A percentile compares a stretch with the other conserved stretches of the same genome.
These are phyloP conservation scores for Cordyceps tenuipes DNA, from an alignment of 2,329 filamentous ascomycete species.

Conservation along the genomic window DNA sequence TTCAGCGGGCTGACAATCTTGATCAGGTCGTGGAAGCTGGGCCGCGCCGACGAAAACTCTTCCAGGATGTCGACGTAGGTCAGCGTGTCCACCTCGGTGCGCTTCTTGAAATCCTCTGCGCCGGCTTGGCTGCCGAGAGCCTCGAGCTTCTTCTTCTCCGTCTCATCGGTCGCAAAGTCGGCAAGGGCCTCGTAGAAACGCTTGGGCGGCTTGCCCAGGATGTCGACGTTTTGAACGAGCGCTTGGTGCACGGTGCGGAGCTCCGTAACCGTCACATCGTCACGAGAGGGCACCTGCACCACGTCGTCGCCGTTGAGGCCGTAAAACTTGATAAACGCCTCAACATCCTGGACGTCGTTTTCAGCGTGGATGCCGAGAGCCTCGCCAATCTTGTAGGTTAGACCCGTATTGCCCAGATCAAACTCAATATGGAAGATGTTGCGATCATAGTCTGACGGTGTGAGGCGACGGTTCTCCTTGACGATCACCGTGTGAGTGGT, in stretches of 20 bases:
- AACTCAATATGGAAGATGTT: constrained; percentile 99
- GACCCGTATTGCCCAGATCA: constrained; percentile 80
- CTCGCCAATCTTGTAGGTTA: constrained; percentile 96
- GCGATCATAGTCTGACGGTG: constrained; percentile 80
- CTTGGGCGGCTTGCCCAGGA: constrained; percentile 94
- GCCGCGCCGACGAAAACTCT: constrained; percentile 84
- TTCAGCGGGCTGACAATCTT: constrained; percentile 87
- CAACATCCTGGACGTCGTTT: constrained; percentile 72
- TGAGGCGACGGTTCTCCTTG: constrained; percentile 91
- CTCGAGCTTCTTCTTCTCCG: constrained; percentile 72
- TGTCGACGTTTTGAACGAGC: constrained; percentile 85
- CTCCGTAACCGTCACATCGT: constrained; percentile 66
- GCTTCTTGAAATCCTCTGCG: constrained; percentile 83
- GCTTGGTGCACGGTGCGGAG: constrained; percentile 90
- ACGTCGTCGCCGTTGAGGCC: constrained; percentile 73
- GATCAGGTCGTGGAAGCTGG: constrained; percentile 78
- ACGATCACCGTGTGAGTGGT: constrained; percentile 85
- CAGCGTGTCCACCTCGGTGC: constrained; percentile 80
- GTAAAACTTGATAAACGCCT: constrained; percentile 84
- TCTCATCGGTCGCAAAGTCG: constrained; percentile 74
- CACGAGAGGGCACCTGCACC: constrained; percentile 84
- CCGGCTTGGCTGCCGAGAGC: constrained; percentile 71
- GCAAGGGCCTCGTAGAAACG: constrained; percentile 92
- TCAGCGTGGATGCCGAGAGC: constrained; percentile 93
- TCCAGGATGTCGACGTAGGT: constrained; percentile 86